phyloP scores from a whole-genome alignment of 805 yeast genomes.

The Hanseniaspora occidentalis region DNA sequence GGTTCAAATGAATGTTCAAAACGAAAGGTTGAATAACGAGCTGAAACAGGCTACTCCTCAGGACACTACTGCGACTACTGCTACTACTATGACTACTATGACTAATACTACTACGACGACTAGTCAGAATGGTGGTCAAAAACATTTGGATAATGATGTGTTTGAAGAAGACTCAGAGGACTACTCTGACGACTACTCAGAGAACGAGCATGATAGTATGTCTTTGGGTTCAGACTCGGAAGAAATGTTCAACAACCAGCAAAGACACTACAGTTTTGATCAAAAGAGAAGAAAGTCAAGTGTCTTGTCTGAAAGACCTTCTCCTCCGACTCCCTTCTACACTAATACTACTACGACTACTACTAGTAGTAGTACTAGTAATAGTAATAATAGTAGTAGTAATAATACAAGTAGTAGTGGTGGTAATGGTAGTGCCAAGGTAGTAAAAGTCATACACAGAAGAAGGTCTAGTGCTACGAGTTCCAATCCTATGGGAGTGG shows the following conservation, averaged over 20 bases:
- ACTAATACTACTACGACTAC: neutral
- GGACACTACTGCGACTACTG: too few species aligned
- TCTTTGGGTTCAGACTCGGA: neutral
- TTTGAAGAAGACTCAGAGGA: too few species aligned
- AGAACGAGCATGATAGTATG: too few species aligned
- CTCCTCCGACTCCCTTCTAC: neutral
- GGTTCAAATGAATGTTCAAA: conserved; percentile 25
- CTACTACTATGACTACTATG: too few species aligned
- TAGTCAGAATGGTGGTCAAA: too few species aligned
- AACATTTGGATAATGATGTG: too few species aligned
- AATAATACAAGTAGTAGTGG: conserved; percentile 3
- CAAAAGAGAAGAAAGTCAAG: conserved; percentile 15
- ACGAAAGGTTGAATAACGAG: conserved; percentile 24
- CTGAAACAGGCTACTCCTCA: too few species aligned
- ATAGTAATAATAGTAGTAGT: neutral
- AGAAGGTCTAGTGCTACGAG: too few species aligned
- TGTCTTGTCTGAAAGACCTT: conserved; percentile 11
- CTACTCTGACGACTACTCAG: neutral
- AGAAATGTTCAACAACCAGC: neutral
- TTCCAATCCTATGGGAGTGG: too few species aligned
- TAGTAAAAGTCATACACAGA: too few species aligned
- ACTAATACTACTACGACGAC: too few species aligned
- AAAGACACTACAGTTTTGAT: conserved; percentile 14
- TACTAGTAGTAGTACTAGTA: neutral
- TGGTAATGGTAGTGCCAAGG: too few species aligned